Conservation (phyloP, 257 asterid species). For the Fraxinus anomala region DNA sequence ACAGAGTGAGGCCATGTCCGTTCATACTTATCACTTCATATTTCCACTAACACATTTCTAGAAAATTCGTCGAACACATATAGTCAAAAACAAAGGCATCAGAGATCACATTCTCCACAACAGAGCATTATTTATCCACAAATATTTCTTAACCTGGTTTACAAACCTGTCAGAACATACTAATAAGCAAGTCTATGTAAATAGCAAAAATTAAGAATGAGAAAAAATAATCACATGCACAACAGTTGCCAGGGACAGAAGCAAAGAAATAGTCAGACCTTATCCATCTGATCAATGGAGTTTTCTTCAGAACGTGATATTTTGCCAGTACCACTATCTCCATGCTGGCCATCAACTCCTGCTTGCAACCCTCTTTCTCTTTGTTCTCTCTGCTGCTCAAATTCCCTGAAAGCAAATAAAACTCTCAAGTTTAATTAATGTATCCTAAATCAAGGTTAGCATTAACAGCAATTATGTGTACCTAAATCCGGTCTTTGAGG, state of each 20-base stretch:
- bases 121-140: background rate
- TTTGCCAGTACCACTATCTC: conserved; percentile 49
- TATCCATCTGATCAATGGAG: conserved; percentile 46
- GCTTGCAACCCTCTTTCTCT: conserved; percentile 81
- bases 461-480: conserved; percentile 38
- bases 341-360: conserved; percentile 49
- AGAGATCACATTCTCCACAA: conserved; percentile 2
- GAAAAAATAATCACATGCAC: conserved; percentile 1
- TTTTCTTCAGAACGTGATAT: conserved; percentile 46
- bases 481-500: conserved; percentile 99
- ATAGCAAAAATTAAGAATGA: background rate
- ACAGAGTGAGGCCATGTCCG: background rate
- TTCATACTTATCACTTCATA: background rate
- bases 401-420: conserved; percentile 63
- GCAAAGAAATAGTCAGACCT: conserved; percentile 41
- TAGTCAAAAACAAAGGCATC: background rate
- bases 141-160: background rate
- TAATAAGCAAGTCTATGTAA: background rate
- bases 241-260: background rate
- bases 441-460: conserved; percentile 20
- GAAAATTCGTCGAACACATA: background rate
- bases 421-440: conserved; percentile 24
- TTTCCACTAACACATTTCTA: background rate
- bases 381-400: conserved; percentile 98
- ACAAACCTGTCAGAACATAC: background rate